Percentiles rank a stretch among this genome's conserved stretches.
phyloP scores from a whole-genome alignment of 768 basidiomycete genomes.

The Phlegmacium glaucopus region DNA sequence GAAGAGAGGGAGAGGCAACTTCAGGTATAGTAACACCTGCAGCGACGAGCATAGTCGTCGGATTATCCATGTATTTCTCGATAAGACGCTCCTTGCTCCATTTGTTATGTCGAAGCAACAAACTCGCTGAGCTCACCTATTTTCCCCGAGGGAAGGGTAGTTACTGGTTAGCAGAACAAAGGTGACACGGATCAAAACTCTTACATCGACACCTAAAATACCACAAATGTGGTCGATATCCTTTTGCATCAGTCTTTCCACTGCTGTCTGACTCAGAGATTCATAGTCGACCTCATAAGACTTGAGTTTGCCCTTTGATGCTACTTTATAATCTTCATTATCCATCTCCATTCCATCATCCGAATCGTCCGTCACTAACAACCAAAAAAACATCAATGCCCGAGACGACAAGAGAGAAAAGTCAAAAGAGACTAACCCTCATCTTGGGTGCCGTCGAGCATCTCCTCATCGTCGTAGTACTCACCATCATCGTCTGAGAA shows the following conservation, averaged over 20 bases:
- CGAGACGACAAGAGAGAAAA: not conserved
- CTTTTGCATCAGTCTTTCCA: conserved; percentile 73
- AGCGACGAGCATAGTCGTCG: conserved; percentile 61
- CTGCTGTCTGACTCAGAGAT: conserved; percentile 63
- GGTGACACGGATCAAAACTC: conserved; percentile 28
- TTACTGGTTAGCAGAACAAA: not conserved
- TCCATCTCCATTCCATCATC: conserved; percentile 75
- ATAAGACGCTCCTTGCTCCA: conserved; percentile 98
- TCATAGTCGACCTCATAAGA: conserved; percentile 86
- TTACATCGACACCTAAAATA: conserved; percentile 86
- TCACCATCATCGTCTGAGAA: conserved; percentile 65
- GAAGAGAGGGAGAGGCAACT: conserved; percentile 31
- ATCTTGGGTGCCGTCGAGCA: conserved; percentile 63
- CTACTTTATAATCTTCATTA: conserved; percentile 60
- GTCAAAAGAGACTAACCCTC: conserved; percentile 25
- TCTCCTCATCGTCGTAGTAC: conserved; percentile 71
- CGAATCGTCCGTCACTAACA: conserved; percentile 19
- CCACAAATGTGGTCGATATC: conserved; percentile 87
- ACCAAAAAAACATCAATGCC: conserved; percentile 4
- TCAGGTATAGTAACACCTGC: conserved; percentile 64
- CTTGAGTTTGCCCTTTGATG: conserved; percentile 55
- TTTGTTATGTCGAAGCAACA: conserved; percentile 76
- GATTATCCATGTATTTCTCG: conserved; percentile 96
- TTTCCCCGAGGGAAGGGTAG: not conserved
- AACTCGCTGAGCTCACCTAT: conserved; percentile 65